Percentiles rank a stretch among this genome's conserved stretches.
phyloP scores from a whole-genome alignment of 495 filamentous ascomycete species.

The Penicillium tannophilum region DNA sequence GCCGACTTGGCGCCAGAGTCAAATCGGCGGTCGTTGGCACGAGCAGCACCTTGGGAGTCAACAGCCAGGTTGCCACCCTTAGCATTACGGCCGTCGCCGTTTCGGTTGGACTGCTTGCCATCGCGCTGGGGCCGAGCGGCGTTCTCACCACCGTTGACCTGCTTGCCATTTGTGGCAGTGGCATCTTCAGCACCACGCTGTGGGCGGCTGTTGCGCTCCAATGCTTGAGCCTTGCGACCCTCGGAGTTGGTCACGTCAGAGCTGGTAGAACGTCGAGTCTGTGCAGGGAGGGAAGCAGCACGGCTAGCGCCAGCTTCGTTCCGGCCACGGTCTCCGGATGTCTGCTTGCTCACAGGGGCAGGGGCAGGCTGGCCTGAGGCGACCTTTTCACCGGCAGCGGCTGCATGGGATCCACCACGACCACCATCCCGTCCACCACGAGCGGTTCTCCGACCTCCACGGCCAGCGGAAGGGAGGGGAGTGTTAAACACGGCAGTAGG shows the following conservation, averaged over 20 bases:
- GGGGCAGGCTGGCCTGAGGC: slow-evolving; percentile 33
- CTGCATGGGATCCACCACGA: slow-evolving; percentile 52
- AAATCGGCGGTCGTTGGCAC: slow-evolving; percentile 38
- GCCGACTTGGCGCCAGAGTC: slow-evolving; percentile 45
- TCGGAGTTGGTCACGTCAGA: slow-evolving; percentile 36
- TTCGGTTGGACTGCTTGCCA: slow-evolving; percentile 38
- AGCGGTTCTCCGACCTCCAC: slow-evolving; percentile 57
- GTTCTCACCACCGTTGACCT: slow-evolving; percentile 33
- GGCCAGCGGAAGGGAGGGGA: slow-evolving; percentile 61
- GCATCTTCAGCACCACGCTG: slow-evolving; percentile 38
- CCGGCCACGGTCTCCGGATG: slow-evolving; percentile 40
- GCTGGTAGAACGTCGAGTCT: slow-evolving; percentile 41
- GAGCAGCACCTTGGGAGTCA: slow-evolving; percentile 37
- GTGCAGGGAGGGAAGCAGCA: slow-evolving; percentile 46
- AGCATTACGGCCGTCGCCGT: slow-evolving; percentile 34
- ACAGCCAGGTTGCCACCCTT: slow-evolving; percentile 36
- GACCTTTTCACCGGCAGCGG: slow-evolving; percentile 50
- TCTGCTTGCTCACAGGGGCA: slow-evolving; percentile 35
- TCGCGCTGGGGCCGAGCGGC: slow-evolving; percentile 36
- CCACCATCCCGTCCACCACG: slow-evolving; percentile 58
- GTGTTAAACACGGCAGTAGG: slow-evolving; percentile 84
- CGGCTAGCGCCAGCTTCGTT: slow-evolving; percentile 40
- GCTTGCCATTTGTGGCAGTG: slow-evolving; percentile 26
- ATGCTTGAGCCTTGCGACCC: slow-evolving; percentile 35
- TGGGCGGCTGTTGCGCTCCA: slow-evolving; percentile 36